Conservation (phyloP, 1,284 basidiomycete genomes). For the Ustilago lituana region DNA sequence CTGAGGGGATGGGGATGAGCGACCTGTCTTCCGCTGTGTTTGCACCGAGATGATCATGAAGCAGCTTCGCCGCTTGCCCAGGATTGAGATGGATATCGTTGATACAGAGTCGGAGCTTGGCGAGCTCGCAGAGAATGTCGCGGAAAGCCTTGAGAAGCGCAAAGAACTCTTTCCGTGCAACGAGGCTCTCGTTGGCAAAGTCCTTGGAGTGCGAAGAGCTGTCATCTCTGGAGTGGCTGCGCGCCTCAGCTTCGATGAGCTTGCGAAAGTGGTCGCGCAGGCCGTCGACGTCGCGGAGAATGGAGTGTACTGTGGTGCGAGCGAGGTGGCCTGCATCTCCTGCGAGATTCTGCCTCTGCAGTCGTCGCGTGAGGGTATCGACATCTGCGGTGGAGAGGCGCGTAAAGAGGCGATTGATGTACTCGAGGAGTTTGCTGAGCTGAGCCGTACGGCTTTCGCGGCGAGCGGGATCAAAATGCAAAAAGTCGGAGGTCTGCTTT, state of each 20-base stretch:
- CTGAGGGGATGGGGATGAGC: conserved; percentile 44
- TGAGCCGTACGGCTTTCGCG: conserved; percentile 60
- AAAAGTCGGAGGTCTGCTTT: conserved; percentile 25
- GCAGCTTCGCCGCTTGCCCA: conserved; percentile 70
- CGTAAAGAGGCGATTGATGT: conserved; percentile 75
- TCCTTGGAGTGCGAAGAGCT: conserved; percentile 69
- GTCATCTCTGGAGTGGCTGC: conserved; percentile 27
- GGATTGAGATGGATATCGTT: conserved; percentile 94
- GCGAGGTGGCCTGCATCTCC: conserved; percentile 89
- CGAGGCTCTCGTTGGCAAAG: conserved; percentile 67
- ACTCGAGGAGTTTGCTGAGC: conserved; percentile 77
- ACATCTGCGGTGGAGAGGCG: conserved; percentile 85
- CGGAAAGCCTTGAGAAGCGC: conserved; percentile 83
- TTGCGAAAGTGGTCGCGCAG: conserved; percentile 80
- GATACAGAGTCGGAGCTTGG: conserved; percentile 80
- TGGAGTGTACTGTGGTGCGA: conserved; percentile 79
- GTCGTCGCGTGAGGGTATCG: conserved; percentile 83
- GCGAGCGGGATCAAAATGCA: conserved; percentile 25
- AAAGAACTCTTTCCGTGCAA: conserved; percentile 84
- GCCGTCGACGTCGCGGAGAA: conserved; percentile 77
- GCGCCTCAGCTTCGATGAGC: conserved; percentile 70
- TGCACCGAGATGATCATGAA: conserved; percentile 61
- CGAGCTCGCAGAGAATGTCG: conserved; percentile 84
- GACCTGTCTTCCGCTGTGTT: conserved; percentile 40
- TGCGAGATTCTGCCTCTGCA: conserved; percentile 88